A percentile compares a stretch with the other conserved stretches of the same genome.
Evolutionary conservation across 495 filamentous ascomycete species (phyloP).

Genomic region (Annulohypoxylon bovei): DNA sequence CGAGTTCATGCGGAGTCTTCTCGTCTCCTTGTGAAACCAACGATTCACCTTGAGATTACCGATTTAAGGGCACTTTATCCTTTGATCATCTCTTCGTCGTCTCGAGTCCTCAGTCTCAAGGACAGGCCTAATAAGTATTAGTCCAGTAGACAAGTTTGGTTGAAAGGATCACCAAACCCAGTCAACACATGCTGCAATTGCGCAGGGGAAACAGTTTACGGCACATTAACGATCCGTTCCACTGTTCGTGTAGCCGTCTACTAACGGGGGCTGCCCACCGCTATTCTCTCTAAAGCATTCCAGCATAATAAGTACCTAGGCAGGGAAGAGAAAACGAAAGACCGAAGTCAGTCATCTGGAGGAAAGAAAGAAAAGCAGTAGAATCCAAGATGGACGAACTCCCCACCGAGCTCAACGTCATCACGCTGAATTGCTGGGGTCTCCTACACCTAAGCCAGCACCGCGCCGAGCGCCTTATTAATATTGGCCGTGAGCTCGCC

Average conservation of each 20-base stretch:
- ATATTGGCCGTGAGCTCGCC: conserved; percentile 83
- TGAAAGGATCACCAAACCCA: conserved; percentile 23
- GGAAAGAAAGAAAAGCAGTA: not conserved
- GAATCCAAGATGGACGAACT: conserved; percentile 46
- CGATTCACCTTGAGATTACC: not conserved
- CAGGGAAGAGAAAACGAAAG: not conserved
- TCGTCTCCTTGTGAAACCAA: not conserved
- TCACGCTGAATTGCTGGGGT: conserved; percentile 96
- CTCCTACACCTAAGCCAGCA: conserved; percentile 86
- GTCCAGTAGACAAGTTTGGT: not conserved
- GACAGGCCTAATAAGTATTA: not conserved
- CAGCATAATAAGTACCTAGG: not conserved
- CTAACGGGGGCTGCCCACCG: not conserved
- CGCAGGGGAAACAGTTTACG: not conserved
- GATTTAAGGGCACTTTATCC: not conserved
- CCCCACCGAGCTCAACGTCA: conserved; percentile 70
- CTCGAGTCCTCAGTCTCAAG: not conserved
- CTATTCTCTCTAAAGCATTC: not conserved
- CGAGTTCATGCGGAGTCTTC: conserved; percentile 14
- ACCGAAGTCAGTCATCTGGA: not conserved
- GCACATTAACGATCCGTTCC: not conserved
- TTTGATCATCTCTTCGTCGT: not conserved
- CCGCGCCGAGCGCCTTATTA: conserved; percentile 79
- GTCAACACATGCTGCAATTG: conserved; percentile 14
- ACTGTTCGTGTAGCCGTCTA: not conserved